Evolutionary conservation across 2,329 filamentous ascomycete genomes (phyloP).

Genomic region (Fusarium sp.): DNA sequence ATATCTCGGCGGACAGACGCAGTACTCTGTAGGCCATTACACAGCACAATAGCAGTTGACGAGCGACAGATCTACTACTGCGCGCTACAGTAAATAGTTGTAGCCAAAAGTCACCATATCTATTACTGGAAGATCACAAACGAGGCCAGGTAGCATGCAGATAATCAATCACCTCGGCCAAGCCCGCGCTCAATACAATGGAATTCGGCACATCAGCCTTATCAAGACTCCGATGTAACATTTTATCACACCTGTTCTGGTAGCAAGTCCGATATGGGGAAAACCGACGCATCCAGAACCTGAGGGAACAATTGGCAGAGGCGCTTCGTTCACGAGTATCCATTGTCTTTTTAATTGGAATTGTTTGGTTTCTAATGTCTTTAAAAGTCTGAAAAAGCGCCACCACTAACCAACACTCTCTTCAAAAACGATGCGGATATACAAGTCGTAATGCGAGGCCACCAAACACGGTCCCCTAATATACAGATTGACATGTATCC

Average conservation of each 20-base stretch:
- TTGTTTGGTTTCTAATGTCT: conserved; percentile 39
- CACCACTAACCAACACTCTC: conserved; percentile 20
- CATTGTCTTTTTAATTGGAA: conserved; percentile 35
- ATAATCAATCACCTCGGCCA: neutral
- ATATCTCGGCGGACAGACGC: neutral
- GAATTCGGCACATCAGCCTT: conserved; percentile 36
- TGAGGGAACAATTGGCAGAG: neutral
- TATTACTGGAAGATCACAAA: neutral
- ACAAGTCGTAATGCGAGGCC: conserved; percentile 37
- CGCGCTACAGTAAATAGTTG: neutral
- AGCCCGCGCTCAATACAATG: neutral
- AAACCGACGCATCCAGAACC: neutral
- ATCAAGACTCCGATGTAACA: conserved; percentile 27
- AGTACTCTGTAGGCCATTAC: neutral
- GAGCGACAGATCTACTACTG: neutral
- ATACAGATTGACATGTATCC: conserved; percentile 45
- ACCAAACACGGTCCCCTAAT: conserved; percentile 39
- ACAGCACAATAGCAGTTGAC: neutral
- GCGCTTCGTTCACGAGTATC: conserved; percentile 20
- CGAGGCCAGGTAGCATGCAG: conserved; percentile 2
- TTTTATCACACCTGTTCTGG: conserved; percentile 1
- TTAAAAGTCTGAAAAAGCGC: conserved; percentile 39
- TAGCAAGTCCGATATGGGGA: neutral
- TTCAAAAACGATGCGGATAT: conserved; percentile 15
- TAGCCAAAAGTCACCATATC: conserved; percentile 1